A percentile compares a stretch with the other conserved stretches of the same genome.
Conservation (phyloP, 1,139 yeast species). For the Nematodospora anomalae region DNA sequence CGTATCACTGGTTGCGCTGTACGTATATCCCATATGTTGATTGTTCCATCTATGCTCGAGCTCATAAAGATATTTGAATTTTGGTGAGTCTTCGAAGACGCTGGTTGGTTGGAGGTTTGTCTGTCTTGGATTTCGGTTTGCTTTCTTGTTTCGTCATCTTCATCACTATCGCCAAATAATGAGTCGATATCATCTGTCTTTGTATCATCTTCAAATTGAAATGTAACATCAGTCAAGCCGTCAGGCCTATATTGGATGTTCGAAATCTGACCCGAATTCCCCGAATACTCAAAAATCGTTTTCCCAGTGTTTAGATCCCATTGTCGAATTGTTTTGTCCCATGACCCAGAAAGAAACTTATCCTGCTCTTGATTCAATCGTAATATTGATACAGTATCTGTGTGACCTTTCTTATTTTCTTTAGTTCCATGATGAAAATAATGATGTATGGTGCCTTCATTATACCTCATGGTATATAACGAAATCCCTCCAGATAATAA, state of each 20-base stretch:
- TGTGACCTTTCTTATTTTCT: constrained; percentile 46
- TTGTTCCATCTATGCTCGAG: constrained; percentile 80
- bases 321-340: constrained; percentile 77
- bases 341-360: constrained; percentile 75
- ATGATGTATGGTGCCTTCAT: constrained; percentile 80
- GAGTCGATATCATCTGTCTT: constrained; percentile 64
- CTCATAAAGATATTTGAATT: constrained; percentile 70
- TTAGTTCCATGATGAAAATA: constrained; percentile 53
- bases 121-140: constrained; percentile 24
- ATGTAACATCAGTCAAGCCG: constrained; percentile 48
- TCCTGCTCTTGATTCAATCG: constrained; percentile 61
- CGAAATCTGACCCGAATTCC: constrained; percentile 76
- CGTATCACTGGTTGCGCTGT: constrained; percentile 46
- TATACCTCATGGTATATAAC: constrained; percentile 76
- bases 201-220: constrained; percentile 18
- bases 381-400: constrained; percentile 72
- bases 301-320: constrained; percentile 89
- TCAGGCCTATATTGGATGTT: constrained; percentile 76
- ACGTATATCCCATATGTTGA: constrained; percentile 84
- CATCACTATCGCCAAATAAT: constrained; percentile 78
- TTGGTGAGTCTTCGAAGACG: constrained; percentile 23
- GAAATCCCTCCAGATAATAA: constrained; percentile 83
- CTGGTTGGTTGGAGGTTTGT: constrained; percentile 17
- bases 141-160: constrained; percentile 32
- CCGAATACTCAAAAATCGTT: constrained; percentile 45